A percentile compares a stretch with the other conserved stretches of the same genome.
These are phyloP conservation scores for Bondarzewia mesenterica DNA, from an alignment of 1,284 basidiomycete genomes.

Conservation along the genomic window DNA sequence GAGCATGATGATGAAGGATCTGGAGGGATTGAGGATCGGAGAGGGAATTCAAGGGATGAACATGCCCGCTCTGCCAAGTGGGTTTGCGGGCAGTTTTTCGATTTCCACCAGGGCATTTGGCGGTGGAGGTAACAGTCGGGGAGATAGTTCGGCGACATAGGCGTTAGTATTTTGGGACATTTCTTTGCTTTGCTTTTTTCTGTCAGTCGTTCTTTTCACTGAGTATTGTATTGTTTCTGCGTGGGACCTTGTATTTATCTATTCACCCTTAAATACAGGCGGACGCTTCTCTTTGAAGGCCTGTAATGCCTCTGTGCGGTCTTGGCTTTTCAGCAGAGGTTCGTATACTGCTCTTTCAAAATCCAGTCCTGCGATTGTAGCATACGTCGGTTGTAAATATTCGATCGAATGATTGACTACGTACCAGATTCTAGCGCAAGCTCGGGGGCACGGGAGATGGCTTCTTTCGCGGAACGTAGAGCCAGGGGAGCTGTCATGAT, in stretches of 20 bases:
- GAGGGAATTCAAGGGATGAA: constrained; percentile 33
- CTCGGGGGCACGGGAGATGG: constrained; percentile 76
- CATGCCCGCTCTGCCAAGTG: constrained; percentile 41
- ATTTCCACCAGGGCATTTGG: constrained; percentile 27
- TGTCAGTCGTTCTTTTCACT: background rate
- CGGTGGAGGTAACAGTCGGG: constrained; percentile 4
- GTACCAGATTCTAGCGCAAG: constrained; percentile 69
- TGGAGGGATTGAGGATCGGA: constrained; percentile 59
- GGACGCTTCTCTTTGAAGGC: constrained; percentile 87
- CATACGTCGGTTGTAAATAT: background rate
- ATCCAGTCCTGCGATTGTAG: constrained; percentile 54
- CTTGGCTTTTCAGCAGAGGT: constrained; percentile 68
- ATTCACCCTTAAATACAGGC: constrained; percentile 81
- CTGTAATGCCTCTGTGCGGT: constrained; percentile 78
- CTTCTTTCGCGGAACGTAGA: constrained; percentile 81
- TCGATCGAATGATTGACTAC: constrained; percentile 6
- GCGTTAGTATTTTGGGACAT: too few species aligned
- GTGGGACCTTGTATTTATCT: constrained; percentile 12
- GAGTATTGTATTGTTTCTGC: background rate
- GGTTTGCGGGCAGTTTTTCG: constrained; percentile 45
- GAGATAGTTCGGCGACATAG: background rate
- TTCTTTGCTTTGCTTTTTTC: background rate
- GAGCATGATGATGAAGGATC: constrained; percentile 78
- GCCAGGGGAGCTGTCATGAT: constrained; percentile 71
- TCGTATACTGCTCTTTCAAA: constrained; percentile 88